Base-by-base conservation (phyloP, 345 rosid genomes). In the Brassica rapa region DNA sequence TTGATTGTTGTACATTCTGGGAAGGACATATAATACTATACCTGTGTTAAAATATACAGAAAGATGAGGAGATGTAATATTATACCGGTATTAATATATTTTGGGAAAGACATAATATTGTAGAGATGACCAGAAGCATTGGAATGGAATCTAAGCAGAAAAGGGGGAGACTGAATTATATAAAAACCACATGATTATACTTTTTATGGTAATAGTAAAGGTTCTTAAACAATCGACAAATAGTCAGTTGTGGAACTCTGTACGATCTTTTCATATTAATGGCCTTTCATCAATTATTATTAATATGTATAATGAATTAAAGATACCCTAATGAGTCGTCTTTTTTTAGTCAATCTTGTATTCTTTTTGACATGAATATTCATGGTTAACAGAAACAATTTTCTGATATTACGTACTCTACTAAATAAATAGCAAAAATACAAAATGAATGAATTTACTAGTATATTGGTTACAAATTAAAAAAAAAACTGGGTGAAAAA, bases 211-310 rank as follows among this genome's bases (percentile, higher is more conserved):
- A 64, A 63, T 64, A 14, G 68, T n/a, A 3, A 10, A 64, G 62
- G 60, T 78, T 72, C 53, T 78, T 78, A 73, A 72, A 41, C 30
- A 43, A 72, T 3, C 3, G 16, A 56, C 29, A 65, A 55, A 57
- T 37, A 35, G 16, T 68, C 32, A 46, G 21, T 70, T 62, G 15
- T 49, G 21, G 4, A 63, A 49, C 10, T 76, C 27, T 15, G 9
- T 12, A 74, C 71, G 15, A 57, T 56, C 68, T 5, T 25, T 70
- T 29, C 21, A 46, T 49, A n/a, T 70, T 4, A 27, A 10, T 33
- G 21, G 21, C 57, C 19, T n/a, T 32, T 69, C 4, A 68, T 69
- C 46, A 2, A 14, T 46, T 59, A 59, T 29, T 16, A 57, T 23
- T 23, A 29, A 32, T 30, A 59, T 15, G 9, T 60, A 21, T 21